A percentile compares a stretch with the other conserved stretches of the same genome.
Conservation (phyloP, 495 filamentous ascomycete genomes). For the Gamarada debralockiae region DNA sequence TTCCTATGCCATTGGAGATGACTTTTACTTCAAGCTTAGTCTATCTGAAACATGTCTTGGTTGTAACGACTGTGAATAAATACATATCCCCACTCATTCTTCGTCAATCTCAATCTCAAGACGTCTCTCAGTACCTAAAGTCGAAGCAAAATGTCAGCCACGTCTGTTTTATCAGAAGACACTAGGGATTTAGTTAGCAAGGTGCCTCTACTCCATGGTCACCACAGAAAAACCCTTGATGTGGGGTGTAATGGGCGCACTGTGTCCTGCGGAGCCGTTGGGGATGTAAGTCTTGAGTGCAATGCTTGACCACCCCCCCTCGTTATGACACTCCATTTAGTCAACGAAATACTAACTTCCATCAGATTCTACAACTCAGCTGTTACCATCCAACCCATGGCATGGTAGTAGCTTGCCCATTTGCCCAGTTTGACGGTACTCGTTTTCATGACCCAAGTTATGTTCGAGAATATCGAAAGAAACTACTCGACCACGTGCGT, state of each 20-base stretch:
- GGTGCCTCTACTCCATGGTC: background rate
- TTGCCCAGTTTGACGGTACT: slow-evolving; percentile 12
- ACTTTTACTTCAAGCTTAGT: too few relatives aligned
- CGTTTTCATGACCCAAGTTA: slow-evolving; percentile 15
- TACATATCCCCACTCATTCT: too few relatives aligned
- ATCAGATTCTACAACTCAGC: slow-evolving; percentile 13
- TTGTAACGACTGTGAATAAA: too few relatives aligned
- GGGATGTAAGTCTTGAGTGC: slow-evolving; percentile 3
- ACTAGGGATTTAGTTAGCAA: background rate
- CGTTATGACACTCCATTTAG: too few relatives aligned
- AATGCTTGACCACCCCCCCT: too few relatives aligned
- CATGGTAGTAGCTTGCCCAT: slow-evolving; percentile 14
- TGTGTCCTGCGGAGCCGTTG: background rate
- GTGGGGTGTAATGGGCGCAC: slow-evolving; percentile 8
- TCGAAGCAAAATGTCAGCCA: background rate
- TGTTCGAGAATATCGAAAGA: slow-evolving; percentile 14
- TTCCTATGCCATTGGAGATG: too few relatives aligned
- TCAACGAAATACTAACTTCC: background rate
- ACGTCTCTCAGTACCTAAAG: too few relatives aligned
- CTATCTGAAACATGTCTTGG: too few relatives aligned
- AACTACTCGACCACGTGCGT: slow-evolving; percentile 9
- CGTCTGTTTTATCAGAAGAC: background rate
- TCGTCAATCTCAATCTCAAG: too few relatives aligned
- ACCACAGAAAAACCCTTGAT: slow-evolving; percentile 11
- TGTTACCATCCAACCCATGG: slow-evolving; percentile 18